Conservation (phyloP, 116 monocot genomes). For the Papilionanthe hybrid region DNA sequence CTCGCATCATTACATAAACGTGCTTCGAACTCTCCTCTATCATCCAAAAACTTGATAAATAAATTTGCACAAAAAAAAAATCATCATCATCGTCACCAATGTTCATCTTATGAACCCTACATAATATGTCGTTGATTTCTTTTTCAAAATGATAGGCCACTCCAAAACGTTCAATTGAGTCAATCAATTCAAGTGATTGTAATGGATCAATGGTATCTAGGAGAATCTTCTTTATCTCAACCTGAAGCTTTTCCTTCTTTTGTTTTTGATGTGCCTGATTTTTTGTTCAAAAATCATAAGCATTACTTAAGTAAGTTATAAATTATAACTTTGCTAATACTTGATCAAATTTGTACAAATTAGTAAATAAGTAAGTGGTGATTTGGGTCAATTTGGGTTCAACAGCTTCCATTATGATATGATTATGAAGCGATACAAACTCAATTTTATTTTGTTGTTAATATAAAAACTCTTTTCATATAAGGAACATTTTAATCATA, state of each 20-base stretch:
- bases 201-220: background rate
- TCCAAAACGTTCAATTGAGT: background rate
- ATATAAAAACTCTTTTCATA: no score
- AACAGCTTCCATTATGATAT: no score
- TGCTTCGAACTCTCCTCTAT: constrained; percentile 14
- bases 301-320: no score
- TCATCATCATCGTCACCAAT: background rate
- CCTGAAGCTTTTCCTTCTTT: background rate
- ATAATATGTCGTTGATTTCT: background rate
- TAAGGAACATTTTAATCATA: no score
- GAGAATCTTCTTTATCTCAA: background rate
- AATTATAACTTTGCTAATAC: no score
- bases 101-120: background rate
- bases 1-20: constrained; percentile 6
- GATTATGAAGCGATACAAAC: no score
- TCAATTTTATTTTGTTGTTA: no score
- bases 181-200: background rate
- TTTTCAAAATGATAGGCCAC: constrained; percentile 3
- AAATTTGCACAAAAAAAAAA: constrained; percentile 10
- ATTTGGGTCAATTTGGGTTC: no score
- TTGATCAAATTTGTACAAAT: no score
- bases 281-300: no score
- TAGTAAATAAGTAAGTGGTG: no score
- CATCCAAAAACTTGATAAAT: constrained; percentile 19
- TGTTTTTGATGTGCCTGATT: no score